Conservation (phyloP, 306 rosid genomes). For the Pterocarpus santalinus region DNA sequence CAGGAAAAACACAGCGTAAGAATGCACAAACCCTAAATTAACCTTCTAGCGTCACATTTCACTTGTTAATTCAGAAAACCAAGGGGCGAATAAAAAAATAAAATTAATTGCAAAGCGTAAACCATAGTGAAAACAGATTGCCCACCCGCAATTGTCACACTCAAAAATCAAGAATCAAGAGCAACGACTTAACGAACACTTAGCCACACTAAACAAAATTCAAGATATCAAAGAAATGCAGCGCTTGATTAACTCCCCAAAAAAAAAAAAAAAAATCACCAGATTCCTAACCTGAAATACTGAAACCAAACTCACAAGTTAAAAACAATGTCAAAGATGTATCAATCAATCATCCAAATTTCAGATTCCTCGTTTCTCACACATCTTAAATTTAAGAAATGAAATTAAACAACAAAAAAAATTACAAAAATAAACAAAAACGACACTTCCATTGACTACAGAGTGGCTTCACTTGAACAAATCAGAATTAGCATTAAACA, state of each 20-base stretch:
- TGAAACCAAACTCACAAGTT: not conserved
- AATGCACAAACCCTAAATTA: constrained; percentile 14
- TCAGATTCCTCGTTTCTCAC: constrained; percentile 10
- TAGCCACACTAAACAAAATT: not conserved
- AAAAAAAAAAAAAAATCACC: not conserved
- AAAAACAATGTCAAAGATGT: not conserved
- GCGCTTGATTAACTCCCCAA: not conserved
- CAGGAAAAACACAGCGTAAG: constrained; percentile 40
- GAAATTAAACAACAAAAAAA: not conserved
- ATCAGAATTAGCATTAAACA: constrained; percentile 22
- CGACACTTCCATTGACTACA: constrained; percentile 9
- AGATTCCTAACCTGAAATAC: not conserved
- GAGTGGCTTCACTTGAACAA: not conserved
- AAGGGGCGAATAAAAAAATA: not conserved
- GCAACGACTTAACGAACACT: not conserved
- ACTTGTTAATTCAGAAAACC: not conserved
- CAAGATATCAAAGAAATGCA: not conserved
- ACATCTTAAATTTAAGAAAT: not conserved
- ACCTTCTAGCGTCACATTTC: not conserved
- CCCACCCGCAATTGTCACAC: not conserved
- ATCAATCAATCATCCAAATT: not conserved
- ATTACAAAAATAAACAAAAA: not conserved
- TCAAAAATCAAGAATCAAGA: constrained; percentile 19
- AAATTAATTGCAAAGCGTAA: not conserved
- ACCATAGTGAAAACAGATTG: constrained; percentile 2